A percentile compares a stretch with the other conserved stretches of the same genome.
These are phyloP conservation scores for Ceratocystis variospora DNA, from an alignment of 2,329 filamentous ascomycete species.

Conservation along the genomic window DNA sequence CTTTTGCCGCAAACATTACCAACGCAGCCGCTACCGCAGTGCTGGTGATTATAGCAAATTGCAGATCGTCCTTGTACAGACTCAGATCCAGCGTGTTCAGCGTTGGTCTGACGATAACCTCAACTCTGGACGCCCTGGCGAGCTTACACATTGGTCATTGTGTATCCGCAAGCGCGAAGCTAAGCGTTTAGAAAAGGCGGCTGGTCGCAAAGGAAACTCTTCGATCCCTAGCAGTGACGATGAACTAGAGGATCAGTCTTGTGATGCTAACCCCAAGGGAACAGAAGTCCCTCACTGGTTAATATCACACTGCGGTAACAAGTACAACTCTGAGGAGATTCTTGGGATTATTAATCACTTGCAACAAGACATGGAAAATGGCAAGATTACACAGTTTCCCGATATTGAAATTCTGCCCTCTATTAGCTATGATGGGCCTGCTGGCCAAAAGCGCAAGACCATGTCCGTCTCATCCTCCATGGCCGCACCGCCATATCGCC, in stretches of 20 bases:
- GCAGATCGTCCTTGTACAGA: slow-evolving; percentile 50
- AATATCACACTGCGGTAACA: slow-evolving; percentile 31
- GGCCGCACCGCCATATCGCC: slow-evolving; percentile 19
- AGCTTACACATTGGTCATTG: slow-evolving; percentile 47
- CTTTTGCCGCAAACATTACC: slow-evolving; percentile 72
- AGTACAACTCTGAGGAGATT: slow-evolving; percentile 36
- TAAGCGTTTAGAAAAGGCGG: slow-evolving; percentile 32
- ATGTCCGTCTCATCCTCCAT: slow-evolving; percentile 11
- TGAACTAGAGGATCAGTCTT: slow-evolving; percentile 27
- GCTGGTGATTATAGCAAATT: slow-evolving; percentile 44
- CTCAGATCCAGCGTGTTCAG: slow-evolving; percentile 49
- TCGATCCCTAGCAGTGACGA: slow-evolving; percentile 20
- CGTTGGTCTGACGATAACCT: slow-evolving; percentile 45
- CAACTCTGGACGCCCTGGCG: slow-evolving; percentile 26
- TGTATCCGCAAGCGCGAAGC: slow-evolving; percentile 51
- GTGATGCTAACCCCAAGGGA: slow-evolving; percentile 26
- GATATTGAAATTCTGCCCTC: slow-evolving; percentile 47
- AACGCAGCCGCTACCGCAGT: slow-evolving; percentile 58
- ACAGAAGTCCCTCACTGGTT: slow-evolving; percentile 39
- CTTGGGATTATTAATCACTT: slow-evolving; percentile 35
- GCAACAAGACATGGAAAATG: slow-evolving; percentile 32
- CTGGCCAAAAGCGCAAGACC: slow-evolving; percentile 18
- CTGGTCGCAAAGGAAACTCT: slow-evolving; percentile 26
- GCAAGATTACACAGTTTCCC: slow-evolving; percentile 35
- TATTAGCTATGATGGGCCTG: slow-evolving; percentile 25